phyloP scores from a whole-genome alignment of 768 basidiomycete species.

The Phlegmacium glaucopus region DNA sequence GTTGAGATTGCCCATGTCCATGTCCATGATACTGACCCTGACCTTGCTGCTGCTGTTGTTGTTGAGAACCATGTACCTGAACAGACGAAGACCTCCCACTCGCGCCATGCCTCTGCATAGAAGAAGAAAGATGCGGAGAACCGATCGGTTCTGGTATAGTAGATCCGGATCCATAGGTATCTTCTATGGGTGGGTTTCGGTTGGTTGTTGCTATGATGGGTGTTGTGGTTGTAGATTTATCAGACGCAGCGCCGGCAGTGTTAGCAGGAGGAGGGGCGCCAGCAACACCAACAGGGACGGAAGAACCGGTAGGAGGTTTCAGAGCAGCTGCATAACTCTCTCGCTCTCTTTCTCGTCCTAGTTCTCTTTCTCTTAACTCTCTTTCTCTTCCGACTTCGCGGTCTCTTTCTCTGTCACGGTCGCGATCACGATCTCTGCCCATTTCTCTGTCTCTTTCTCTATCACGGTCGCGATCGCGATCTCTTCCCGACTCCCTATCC shows the following conservation, averaged over 20 bases:
- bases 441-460: background rate
- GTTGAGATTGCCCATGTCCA: too few species aligned
- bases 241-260: background rate
- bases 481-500: background rate
- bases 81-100: constrained; percentile 10
- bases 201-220: too few species aligned
- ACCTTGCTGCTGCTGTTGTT: background rate
- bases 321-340: constrained; percentile 1
- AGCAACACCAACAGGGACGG: background rate
- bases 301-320: too few species aligned
- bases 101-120: background rate
- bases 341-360: constrained; percentile 24
- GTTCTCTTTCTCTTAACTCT: too few species aligned
- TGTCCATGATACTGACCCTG: background rate
- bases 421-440: background rate
- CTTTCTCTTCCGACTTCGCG: constrained; percentile 18
- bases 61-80: background rate
- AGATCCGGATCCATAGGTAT: background rate
- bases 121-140: background rate
- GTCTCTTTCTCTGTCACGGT: constrained; percentile 7
- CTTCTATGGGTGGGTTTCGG: background rate
- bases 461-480: background rate
- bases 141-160: background rate
- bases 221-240: background rate
- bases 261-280: background rate